phyloP scores from a whole-genome alignment of 768 basidiomycete genomes.

The Hypholoma sublateritium region DNA sequence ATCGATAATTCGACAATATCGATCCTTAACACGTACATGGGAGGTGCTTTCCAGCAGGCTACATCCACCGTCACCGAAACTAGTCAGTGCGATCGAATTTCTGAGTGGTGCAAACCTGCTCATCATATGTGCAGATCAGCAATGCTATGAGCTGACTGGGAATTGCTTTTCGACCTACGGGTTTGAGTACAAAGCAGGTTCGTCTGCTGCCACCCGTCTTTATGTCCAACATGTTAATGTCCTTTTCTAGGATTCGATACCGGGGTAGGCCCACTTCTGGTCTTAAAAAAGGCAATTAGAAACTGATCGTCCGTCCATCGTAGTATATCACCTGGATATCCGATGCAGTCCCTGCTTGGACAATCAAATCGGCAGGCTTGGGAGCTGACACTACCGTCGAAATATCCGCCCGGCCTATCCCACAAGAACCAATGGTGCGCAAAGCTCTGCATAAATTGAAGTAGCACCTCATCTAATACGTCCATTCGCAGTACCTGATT shows the following conservation, averaged over 20 bases:
- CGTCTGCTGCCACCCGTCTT: background rate
- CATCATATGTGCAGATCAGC: slow-evolving; percentile 45
- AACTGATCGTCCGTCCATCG: slow-evolving; percentile 3
- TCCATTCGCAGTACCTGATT: slow-evolving; percentile 66
- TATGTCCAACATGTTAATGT: background rate
- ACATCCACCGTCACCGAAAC: slow-evolving; percentile 70
- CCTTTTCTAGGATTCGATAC: slow-evolving; percentile 23
- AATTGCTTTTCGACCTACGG: slow-evolving; percentile 73
- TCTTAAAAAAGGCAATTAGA: background rate
- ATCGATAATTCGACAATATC: slow-evolving; percentile 57
- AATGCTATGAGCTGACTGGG: slow-evolving; percentile 58
- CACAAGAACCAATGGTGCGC: slow-evolving; percentile 81
- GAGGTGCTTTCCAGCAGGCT: slow-evolving; percentile 82
- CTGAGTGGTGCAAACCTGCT: background rate
- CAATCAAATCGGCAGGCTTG: slow-evolving; percentile 61
- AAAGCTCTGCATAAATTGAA: background rate
- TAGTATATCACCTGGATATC: slow-evolving; percentile 84
- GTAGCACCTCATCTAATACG: background rate
- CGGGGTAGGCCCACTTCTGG: slow-evolving; percentile 2
- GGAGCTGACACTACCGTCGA: slow-evolving; percentile 52
- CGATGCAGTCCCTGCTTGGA: slow-evolving; percentile 65
- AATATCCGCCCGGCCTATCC: slow-evolving; percentile 67
- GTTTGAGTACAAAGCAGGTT: slow-evolving; percentile 78
- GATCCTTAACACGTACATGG: slow-evolving; percentile 63
- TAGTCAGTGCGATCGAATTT: slow-evolving; percentile 32